These are phyloP conservation scores for Vitis hybrid DNA, from an alignment of 177 flowering plant genomes.

Conservation along the genomic window DNA sequence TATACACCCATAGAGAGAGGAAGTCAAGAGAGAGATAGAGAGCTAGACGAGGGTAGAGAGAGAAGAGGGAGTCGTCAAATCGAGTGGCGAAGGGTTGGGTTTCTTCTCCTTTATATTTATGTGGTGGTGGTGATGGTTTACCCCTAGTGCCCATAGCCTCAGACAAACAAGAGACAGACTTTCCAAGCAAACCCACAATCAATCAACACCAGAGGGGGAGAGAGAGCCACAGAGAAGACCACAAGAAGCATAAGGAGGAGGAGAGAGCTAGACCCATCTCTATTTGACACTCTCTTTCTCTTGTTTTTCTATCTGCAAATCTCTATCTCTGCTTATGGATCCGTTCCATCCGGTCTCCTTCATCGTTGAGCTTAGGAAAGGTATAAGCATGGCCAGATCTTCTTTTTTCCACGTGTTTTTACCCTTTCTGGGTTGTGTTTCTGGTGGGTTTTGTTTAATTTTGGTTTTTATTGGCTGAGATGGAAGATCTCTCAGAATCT, in stretches of 20 bases:
- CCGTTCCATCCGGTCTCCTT: constrained; percentile 43
- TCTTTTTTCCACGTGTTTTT: background rate
- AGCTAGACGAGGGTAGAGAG: background rate
- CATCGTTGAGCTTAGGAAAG: constrained; percentile 48
- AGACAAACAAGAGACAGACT: too few species aligned
- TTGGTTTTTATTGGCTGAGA: background rate
- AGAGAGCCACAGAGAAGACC: too few species aligned
- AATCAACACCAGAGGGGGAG: too few species aligned
- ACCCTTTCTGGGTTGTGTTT: background rate
- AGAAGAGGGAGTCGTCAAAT: constrained; percentile 25
- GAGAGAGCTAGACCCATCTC: background rate
- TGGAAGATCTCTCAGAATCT: constrained; percentile 5
- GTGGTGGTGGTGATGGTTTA: constrained; percentile 30
- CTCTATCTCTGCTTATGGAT: constrained; percentile 39
- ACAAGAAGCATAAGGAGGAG: background rate
- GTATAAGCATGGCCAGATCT: constrained; percentile 37
- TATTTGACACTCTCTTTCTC: background rate
- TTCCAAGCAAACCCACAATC: too few species aligned
- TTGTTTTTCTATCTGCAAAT: constrained; percentile 1
- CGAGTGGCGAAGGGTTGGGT: constrained; percentile 33
- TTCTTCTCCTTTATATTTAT: constrained; percentile 12
- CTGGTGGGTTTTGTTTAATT: background rate
- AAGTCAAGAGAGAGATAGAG: background rate
- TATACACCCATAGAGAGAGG: too few species aligned
- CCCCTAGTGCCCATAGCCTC: background rate